phyloP scores from a whole-genome alignment of 208 protist genomes.

The Herpetomonas muscarum region DNA sequence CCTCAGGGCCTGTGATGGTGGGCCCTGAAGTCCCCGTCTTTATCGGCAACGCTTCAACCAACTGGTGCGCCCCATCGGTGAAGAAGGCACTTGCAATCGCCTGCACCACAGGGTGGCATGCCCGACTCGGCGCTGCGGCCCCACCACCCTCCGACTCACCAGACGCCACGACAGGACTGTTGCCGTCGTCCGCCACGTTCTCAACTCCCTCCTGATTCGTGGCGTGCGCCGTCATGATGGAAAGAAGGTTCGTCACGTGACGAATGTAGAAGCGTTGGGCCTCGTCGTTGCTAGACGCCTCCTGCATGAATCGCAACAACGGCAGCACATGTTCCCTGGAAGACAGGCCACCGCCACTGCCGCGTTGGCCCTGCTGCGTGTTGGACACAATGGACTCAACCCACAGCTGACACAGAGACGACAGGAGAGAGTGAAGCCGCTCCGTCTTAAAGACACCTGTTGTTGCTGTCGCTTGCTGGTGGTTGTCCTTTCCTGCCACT shows the following conservation, averaged over 20 bases:
- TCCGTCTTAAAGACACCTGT: too few species aligned
- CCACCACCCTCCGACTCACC: background rate
- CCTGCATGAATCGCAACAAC: background rate
- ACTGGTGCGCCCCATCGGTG: background rate
- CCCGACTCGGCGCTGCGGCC: background rate
- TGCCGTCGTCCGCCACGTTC: too few species aligned
- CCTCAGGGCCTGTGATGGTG: too few species aligned
- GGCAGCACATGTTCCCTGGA: background rate
- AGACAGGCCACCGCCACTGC: slow-evolving; percentile 3
- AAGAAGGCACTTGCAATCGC: background rate
- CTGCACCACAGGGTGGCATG: background rate
- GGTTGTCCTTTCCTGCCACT: too few species aligned
- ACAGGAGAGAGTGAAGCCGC: too few species aligned
- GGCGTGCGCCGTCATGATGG: background rate
- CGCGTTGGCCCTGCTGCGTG: too few species aligned
- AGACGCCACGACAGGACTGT: too few species aligned
- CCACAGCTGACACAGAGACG: too few species aligned
- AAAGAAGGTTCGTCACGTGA: background rate
- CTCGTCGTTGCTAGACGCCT: background rate
- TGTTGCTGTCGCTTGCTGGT: too few species aligned
- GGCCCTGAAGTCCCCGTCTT: background rate
- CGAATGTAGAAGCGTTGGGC: background rate
- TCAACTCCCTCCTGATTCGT: too few species aligned
- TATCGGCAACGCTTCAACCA: background rate
- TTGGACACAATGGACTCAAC: too few species aligned